Evolutionary conservation across 805 yeast genomes (phyloP), one percentile per base, ranked within the genome.

Genomic region (Wickerhamiella siamensis): DNA sequence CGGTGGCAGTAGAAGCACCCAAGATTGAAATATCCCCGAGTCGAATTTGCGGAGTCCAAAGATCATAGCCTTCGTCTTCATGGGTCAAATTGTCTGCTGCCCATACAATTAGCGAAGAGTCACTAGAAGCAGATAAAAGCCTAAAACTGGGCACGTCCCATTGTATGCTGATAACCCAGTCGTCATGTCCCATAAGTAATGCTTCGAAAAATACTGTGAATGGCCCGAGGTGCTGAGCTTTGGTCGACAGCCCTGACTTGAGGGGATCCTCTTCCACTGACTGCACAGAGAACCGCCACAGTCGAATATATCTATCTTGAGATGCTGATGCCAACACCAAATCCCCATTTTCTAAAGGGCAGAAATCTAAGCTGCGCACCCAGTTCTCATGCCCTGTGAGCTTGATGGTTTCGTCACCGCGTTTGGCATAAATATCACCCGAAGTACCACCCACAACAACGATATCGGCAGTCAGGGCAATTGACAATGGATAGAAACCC

Each of bases 1-100:
- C 99, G 0, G 98, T 91, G 3, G 98, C 98, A 0, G 98, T 86
- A 3, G 94, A 81, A 0, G 99, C 95, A 53, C 99, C 99, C 61
- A 91, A 88, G 39, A 86, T 80, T 34, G 94, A 79, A 46, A 91
- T 69, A 52, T 93, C 97, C 36, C 99, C 99, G 16, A 91, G 63
- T 50, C 97, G 66, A 16, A 77, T 65, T 6, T 70, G 69, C 40
- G 93, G 80, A 17, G 82, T 68, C 98, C 98, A 91, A 37, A 91
- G 77, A 6, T 48, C 51, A 15, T 44, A 37, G n/a, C 40, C 50
- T 21, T 47, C 53, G 19, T 41, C 45, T 4, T 22, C 29, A 3
- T 95, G 95, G 4, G 94, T 81, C 2, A 72, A 67, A 36, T 64
- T 65, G 59, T 88, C 96, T 47, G 94, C 88, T 54, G 78, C 79